Conservation (phyloP, 331 rosid species). For the Saraca asoca region DNA sequence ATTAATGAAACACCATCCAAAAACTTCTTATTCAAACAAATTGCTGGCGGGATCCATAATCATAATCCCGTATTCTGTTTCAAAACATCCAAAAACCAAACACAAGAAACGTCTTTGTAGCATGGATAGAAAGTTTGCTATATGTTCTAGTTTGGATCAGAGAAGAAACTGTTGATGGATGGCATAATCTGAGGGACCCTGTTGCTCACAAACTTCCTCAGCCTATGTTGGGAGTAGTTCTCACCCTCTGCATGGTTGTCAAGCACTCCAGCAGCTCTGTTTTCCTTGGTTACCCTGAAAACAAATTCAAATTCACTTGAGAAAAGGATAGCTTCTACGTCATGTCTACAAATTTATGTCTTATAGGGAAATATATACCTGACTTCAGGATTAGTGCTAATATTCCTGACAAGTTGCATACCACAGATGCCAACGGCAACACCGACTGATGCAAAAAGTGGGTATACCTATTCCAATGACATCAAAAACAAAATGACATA, state of each 20-base stretch:
- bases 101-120: too few relatives aligned
- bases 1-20: too few relatives aligned
- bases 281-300: slow-evolving; percentile 72
- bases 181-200: slow-evolving; percentile 77
- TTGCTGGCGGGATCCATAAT: too few relatives aligned
- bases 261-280: slow-evolving; percentile 85
- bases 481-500: neutral
- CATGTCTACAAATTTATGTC: neutral
- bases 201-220: slow-evolving; percentile 75
- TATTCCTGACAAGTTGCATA: slow-evolving; percentile 81
- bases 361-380: slow-evolving; percentile 46
- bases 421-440: slow-evolving; percentile 79
- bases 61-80: too few relatives aligned
- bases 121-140: too few relatives aligned
- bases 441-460: slow-evolving; percentile 75
- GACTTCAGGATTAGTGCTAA: slow-evolving; percentile 78
- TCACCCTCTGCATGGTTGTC: slow-evolving; percentile 83
- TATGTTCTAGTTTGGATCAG: slow-evolving; percentile 77
- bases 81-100: too few relatives aligned
- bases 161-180: slow-evolving; percentile 79
- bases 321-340: neutral
- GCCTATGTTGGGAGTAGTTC: slow-evolving; percentile 60
- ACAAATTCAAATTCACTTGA: neutral
- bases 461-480: slow-evolving; percentile 62
- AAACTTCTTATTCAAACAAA: too few relatives aligned